Conservation (phyloP, 768 basidiomycete species). For the Cyclocybe cylindracea region DNA sequence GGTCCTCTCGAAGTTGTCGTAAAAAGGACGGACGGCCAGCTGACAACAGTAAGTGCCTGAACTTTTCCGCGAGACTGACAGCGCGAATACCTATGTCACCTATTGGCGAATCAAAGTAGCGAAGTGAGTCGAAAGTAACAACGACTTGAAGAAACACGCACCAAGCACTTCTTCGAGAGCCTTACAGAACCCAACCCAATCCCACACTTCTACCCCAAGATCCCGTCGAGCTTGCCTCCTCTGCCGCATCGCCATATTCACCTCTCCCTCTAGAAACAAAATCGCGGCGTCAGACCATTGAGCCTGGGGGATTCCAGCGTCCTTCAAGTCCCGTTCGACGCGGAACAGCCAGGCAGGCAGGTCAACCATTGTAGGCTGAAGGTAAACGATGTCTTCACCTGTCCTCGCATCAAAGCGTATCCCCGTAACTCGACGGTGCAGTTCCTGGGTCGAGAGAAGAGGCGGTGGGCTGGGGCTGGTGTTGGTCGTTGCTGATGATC, state of each 20-base stretch:
- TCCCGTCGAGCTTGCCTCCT: background rate
- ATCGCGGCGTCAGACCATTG: conserved; percentile 16
- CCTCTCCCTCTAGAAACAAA: conserved; percentile 4
- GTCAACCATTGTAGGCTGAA: too few relatives aligned
- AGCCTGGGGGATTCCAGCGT: background rate
- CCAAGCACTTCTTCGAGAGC: conserved; percentile 2
- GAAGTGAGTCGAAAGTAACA: background rate
- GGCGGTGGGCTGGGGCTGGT: too few relatives aligned
- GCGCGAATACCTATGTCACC: background rate
- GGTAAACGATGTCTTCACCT: too few relatives aligned
- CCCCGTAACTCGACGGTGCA: too few relatives aligned
- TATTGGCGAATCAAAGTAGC: background rate
- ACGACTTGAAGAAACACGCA: background rate
- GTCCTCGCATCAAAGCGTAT: too few relatives aligned
- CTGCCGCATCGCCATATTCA: conserved; percentile 11
- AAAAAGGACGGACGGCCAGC: background rate
- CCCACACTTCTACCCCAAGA: background rate
- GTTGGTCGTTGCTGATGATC: too few relatives aligned
- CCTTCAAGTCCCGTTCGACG: conserved; percentile 3
- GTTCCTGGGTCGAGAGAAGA: too few relatives aligned
- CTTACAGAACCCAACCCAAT: conserved; percentile 11
- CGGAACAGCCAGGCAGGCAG: conserved; percentile 1
- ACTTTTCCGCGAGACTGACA: background rate
- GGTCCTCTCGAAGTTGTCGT: conserved; percentile 6
- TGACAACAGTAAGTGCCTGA: background rate